Evolutionary conservation across 495 filamentous ascomycete genomes (phyloP).

Genomic region (Trichoderma asperelloides): DNA sequence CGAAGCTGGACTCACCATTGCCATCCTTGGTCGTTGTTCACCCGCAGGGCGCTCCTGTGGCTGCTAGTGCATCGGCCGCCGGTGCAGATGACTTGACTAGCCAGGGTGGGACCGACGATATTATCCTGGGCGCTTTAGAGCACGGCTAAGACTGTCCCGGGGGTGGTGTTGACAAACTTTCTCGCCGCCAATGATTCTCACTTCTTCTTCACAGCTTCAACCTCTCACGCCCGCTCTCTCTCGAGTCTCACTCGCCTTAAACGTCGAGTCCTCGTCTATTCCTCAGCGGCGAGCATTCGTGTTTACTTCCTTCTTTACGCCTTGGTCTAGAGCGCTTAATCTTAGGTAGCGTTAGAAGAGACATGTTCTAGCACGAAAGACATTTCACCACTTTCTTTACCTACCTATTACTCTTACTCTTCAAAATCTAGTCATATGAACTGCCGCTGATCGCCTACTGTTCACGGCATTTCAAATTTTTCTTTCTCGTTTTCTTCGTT

Average conservation of each 20-base stretch:
- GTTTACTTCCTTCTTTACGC: background rate
- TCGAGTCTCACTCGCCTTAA: background rate
- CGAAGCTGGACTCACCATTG: background rate
- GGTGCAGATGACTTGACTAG: constrained; percentile 7
- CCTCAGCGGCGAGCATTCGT: background rate
- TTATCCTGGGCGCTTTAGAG: background rate
- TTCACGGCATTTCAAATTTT: background rate
- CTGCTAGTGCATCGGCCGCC: background rate
- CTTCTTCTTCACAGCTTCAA: background rate
- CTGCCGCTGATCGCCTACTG: background rate
- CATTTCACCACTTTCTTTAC: background rate
- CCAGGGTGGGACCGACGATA: background rate
- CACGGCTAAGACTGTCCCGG: background rate
- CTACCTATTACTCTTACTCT: background rate
- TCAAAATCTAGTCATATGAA: background rate
- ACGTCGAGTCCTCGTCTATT: background rate
- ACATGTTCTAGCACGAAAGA: background rate
- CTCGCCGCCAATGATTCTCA: background rate
- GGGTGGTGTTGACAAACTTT: background rate
- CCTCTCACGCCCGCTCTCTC: background rate
- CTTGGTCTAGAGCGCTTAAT: background rate
- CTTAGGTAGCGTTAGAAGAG: background rate
- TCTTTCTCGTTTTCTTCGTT: background rate
- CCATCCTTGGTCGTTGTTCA: background rate
- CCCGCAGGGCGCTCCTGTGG: background rate